phyloP scores from a whole-genome alignment of 768 basidiomycete species.

The Pluteus cervinus region DNA sequence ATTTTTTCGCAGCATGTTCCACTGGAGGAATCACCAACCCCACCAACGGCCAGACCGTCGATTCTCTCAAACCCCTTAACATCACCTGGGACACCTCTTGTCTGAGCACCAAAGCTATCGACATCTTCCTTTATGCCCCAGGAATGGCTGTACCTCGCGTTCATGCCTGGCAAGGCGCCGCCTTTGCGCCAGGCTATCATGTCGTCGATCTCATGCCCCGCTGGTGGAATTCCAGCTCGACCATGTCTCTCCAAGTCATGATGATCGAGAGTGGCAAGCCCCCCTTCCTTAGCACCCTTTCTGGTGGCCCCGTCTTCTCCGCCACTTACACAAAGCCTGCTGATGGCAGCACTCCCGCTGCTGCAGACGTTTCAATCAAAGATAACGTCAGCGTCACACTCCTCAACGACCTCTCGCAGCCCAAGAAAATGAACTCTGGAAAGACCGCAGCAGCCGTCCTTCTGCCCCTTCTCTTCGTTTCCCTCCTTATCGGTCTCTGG shows the following conservation, averaged over 20 bases:
- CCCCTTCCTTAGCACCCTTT: constrained; percentile 44
- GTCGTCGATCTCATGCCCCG: constrained; percentile 45
- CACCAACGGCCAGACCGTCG: constrained; percentile 36
- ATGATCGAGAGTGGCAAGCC: constrained; percentile 48
- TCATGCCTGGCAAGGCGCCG: constrained; percentile 53
- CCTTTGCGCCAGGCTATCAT: constrained; percentile 42
- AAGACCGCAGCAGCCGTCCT: constrained; percentile 63
- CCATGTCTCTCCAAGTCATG: constrained; percentile 47
- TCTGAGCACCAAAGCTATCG: constrained; percentile 40
- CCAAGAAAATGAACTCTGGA: constrained; percentile 37
- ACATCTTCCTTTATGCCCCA: constrained; percentile 66
- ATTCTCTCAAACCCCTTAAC: constrained; percentile 41
- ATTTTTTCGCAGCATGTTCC: constrained; percentile 39
- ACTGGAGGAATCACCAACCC: constrained; percentile 57
- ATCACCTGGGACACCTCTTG: constrained; percentile 66
- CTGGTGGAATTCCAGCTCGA: constrained; percentile 64
- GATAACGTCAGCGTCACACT: constrained; percentile 27
- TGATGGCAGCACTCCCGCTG: constrained; percentile 29
- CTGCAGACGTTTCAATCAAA: constrained; percentile 33
- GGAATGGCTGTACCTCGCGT: constrained; percentile 32
- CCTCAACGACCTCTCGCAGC: constrained; percentile 30
- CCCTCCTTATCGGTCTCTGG: constrained; percentile 36
- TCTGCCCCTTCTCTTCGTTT: constrained; percentile 53
- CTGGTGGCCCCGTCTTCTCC: constrained; percentile 65
- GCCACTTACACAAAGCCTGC: constrained; percentile 49